These are phyloP conservation scores for Neopestalotiopsis rosae DNA, from an alignment of 2,329 filamentous ascomycete species.

Conservation along the genomic window DNA sequence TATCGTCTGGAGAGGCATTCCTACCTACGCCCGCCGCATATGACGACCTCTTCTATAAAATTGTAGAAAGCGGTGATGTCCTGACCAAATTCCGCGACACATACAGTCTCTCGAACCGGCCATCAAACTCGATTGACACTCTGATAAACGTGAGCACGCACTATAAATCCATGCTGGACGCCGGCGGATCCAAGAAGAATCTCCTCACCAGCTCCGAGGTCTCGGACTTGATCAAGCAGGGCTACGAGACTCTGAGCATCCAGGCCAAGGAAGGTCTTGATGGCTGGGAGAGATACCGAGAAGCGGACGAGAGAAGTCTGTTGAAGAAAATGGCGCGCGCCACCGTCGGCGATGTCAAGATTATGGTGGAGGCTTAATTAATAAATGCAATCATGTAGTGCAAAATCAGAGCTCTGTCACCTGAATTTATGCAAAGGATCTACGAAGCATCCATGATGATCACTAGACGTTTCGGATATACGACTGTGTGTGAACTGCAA, in stretches of 20 bases:
- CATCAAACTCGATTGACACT: slow-evolving; percentile 79
- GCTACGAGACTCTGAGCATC: slow-evolving; percentile 93
- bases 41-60: slow-evolving; percentile 98
- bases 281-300: slow-evolving; percentile 83
- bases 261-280: slow-evolving; percentile 87
- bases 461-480: not conserved
- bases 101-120: slow-evolving; percentile 65
- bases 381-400: not conserved
- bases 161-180: slow-evolving; percentile 78
- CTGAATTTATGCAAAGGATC: not conserved
- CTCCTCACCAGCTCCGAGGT: slow-evolving; percentile 80
- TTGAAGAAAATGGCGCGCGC: slow-evolving; percentile 87
- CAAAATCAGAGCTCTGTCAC: not conserved
- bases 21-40: slow-evolving; percentile 86
- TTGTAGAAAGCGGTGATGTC: slow-evolving; percentile 88
- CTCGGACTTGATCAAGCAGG: slow-evolving; percentile 90
- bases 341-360: slow-evolving; percentile 68
- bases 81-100: slow-evolving; percentile 81
- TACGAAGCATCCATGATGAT: not conserved
- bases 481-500: not conserved
- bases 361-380: slow-evolving; percentile 47
- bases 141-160: slow-evolving; percentile 83
- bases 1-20: slow-evolving; percentile 89
- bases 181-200: slow-evolving; percentile 63
- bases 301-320: slow-evolving; percentile 82